phyloP scores from a whole-genome alignment of 2,329 filamentous ascomycete genomes.

The Scytalidium sp. region DNA sequence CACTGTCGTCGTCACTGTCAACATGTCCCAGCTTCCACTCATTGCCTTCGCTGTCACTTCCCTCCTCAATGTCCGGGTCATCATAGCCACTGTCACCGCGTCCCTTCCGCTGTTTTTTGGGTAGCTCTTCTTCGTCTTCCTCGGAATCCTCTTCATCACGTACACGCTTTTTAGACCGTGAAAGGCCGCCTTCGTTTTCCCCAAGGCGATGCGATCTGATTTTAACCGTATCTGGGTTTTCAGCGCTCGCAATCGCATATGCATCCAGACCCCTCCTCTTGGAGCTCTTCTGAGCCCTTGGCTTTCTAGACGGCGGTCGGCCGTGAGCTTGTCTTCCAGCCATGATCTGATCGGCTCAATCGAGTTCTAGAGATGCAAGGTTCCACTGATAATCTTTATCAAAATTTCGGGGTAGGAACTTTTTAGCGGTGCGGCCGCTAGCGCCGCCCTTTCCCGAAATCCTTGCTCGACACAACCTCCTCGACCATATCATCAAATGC shows the following conservation, averaged over 20 bases:
- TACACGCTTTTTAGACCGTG: constrained; percentile 34
- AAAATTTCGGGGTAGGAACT: constrained; percentile 18
- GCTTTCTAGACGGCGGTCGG: constrained; percentile 22
- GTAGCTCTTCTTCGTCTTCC: constrained; percentile 32
- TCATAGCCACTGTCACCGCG: constrained; percentile 26
- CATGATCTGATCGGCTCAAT: constrained; percentile 19
- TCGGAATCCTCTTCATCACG: constrained; percentile 44
- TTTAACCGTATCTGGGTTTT: constrained; percentile 49
- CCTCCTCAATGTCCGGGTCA: constrained; percentile 50
- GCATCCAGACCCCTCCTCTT: constrained; percentile 51
- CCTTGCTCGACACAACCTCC: background rate
- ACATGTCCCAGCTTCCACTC: constrained; percentile 66
- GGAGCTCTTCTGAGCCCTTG: constrained; percentile 38
- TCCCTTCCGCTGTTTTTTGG: constrained; percentile 28
- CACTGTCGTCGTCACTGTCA: constrained; percentile 63
- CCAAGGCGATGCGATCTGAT: constrained; percentile 57
- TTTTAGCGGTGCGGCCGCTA: constrained; percentile 21
- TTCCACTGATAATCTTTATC: constrained; percentile 9
- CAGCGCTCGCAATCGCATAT: constrained; percentile 60
- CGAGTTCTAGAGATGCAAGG: constrained; percentile 4
- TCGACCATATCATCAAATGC: background rate
- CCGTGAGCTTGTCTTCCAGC: constrained; percentile 32
- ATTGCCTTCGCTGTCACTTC: constrained; percentile 67
- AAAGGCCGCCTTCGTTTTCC: constrained; percentile 40
- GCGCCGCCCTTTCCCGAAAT: constrained; percentile 5